A percentile compares a stretch with the other conserved stretches of the same genome.
phyloP scores from a whole-genome alignment of 768 basidiomycete species.

The Boletus coccyginus region DNA sequence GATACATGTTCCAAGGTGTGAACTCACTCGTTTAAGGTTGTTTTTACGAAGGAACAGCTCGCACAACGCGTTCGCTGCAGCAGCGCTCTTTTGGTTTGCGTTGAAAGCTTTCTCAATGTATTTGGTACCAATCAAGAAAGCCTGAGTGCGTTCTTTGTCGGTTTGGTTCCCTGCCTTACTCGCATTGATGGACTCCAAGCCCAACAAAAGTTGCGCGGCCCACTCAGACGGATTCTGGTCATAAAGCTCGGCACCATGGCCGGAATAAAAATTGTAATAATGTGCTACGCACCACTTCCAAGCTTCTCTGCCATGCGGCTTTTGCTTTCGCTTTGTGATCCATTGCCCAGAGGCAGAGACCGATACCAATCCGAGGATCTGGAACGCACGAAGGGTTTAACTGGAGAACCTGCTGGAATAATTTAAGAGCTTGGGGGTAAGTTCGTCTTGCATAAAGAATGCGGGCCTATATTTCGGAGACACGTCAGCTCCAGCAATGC shows the following conservation, averaged over 20 bases:
- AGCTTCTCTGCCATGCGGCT: slow-evolving; percentile 86
- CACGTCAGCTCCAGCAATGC: background rate
- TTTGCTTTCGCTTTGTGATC: slow-evolving; percentile 80
- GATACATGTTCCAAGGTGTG: background rate
- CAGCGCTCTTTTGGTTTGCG: slow-evolving; percentile 64
- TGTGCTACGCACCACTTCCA: slow-evolving; percentile 68
- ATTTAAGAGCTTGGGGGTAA: slow-evolving; percentile 73
- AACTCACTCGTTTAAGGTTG: slow-evolving; percentile 53
- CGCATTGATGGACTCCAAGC: slow-evolving; percentile 81
- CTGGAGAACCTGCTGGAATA: slow-evolving; percentile 82
- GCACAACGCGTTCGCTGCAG: slow-evolving; percentile 81
- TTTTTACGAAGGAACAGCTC: slow-evolving; percentile 76
- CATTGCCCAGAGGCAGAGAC: slow-evolving; percentile 89
- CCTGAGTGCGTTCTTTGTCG: slow-evolving; percentile 59
- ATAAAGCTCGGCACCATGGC: background rate
- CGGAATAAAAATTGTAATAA: background rate
- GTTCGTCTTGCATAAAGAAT: slow-evolving; percentile 79
- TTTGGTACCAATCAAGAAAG: slow-evolving; percentile 65
- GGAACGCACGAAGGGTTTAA: slow-evolving; percentile 78
- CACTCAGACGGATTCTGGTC: slow-evolving; percentile 73
- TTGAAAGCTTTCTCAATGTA: slow-evolving; percentile 79
- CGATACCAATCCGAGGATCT: slow-evolving; percentile 94
- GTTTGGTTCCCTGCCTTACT: slow-evolving; percentile 69
- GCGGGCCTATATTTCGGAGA: slow-evolving; percentile 53
- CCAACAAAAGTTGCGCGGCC: slow-evolving; percentile 79